Conservation (phyloP, 768 basidiomycete genomes). For the Termitomyces bulborhizus region DNA sequence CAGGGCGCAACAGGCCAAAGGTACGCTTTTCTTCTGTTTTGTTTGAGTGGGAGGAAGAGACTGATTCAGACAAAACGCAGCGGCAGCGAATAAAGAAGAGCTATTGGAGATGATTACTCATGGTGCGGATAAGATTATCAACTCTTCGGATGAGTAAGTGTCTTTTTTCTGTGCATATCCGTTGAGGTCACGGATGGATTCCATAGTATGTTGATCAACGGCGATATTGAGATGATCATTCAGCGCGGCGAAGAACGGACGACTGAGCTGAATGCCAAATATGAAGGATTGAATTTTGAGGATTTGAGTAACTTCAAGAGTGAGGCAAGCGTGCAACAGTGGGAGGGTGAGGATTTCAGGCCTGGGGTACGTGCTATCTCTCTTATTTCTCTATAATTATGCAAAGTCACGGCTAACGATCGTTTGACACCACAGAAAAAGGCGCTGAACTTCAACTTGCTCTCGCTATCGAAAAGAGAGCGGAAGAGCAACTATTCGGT, state of each 20-base stretch:
- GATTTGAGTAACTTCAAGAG: slow-evolving; percentile 97
- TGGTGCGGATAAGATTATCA: slow-evolving; percentile 96
- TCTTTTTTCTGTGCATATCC: not conserved
- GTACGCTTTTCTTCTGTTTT: slow-evolving; percentile 21
- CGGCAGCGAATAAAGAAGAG: slow-evolving; percentile 92
- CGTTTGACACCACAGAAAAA: slow-evolving; percentile 42
- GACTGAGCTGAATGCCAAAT: slow-evolving; percentile 81
- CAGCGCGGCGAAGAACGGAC: slow-evolving; percentile 88
- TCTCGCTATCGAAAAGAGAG: slow-evolving; percentile 89
- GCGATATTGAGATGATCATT: slow-evolving; percentile 94
- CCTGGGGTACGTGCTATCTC: slow-evolving; percentile 44
- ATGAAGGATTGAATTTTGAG: slow-evolving; percentile 88
- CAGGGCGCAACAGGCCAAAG: slow-evolving; percentile 74
- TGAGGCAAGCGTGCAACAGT: slow-evolving; percentile 84
- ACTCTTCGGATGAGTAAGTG: slow-evolving; percentile 62
- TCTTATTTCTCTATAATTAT: not conserved
- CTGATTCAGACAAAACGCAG: slow-evolving; percentile 26
- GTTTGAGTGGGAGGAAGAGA: too few relatives aligned
- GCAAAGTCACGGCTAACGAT: not conserved
- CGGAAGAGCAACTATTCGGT: slow-evolving; percentile 93
- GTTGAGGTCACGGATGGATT: not conserved
- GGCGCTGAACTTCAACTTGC: slow-evolving; percentile 64
- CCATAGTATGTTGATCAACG: slow-evolving; percentile 65
- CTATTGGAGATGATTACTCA: slow-evolving; percentile 97
- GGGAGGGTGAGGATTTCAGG: slow-evolving; percentile 94